Percentiles rank a stretch among this genome's conserved stretches.
These are phyloP conservation scores for Tausonia pullulans DNA, from an alignment of 1,284 basidiomycete species.

Conservation along the genomic window DNA sequence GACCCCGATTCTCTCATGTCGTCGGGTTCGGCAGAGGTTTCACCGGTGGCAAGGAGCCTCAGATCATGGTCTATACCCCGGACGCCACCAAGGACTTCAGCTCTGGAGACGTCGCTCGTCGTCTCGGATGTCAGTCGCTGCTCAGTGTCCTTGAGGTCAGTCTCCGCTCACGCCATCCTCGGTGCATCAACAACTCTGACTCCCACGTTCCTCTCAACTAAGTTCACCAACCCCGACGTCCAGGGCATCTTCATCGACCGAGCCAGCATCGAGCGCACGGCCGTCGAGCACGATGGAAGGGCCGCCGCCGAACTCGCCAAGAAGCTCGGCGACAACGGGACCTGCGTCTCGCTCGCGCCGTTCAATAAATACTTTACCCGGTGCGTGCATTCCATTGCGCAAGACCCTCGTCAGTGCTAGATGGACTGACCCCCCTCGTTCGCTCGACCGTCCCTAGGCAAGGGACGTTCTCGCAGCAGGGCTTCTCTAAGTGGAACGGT, in stretches of 20 bases:
- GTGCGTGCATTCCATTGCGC: not conserved
- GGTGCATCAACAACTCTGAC: not conserved
- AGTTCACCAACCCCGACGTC: slow-evolving; percentile 68
- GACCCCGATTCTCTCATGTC: not conserved
- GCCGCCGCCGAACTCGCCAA: slow-evolving; percentile 49
- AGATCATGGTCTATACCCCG: slow-evolving; percentile 22
- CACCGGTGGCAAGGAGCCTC: not conserved
- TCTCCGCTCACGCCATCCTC: slow-evolving; percentile 12
- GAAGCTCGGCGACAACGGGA: slow-evolving; percentile 24
- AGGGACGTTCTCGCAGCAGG: slow-evolving; percentile 8
- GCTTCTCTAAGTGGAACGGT: slow-evolving; percentile 17
- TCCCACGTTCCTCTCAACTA: not conserved
- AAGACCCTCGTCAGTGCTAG: too few species aligned
- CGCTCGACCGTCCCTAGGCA: not conserved
- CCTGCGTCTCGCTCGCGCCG: slow-evolving; percentile 20
- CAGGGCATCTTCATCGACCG: slow-evolving; percentile 71
- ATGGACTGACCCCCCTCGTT: too few species aligned
- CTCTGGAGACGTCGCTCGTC: slow-evolving; percentile 41
- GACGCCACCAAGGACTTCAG: slow-evolving; percentile 31
- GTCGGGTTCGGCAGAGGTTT: slow-evolving; percentile 1
- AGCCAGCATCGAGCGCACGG: slow-evolving; percentile 55
- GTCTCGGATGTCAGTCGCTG: slow-evolving; percentile 51
- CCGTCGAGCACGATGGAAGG: slow-evolving; percentile 52
- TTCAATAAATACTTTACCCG: slow-evolving; percentile 22
- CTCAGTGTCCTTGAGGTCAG: slow-evolving; percentile 71